Evolutionary conservation across 2,329 filamentous ascomycete species (phyloP).

Genomic region (Phaeosphaeria sp.): DNA sequence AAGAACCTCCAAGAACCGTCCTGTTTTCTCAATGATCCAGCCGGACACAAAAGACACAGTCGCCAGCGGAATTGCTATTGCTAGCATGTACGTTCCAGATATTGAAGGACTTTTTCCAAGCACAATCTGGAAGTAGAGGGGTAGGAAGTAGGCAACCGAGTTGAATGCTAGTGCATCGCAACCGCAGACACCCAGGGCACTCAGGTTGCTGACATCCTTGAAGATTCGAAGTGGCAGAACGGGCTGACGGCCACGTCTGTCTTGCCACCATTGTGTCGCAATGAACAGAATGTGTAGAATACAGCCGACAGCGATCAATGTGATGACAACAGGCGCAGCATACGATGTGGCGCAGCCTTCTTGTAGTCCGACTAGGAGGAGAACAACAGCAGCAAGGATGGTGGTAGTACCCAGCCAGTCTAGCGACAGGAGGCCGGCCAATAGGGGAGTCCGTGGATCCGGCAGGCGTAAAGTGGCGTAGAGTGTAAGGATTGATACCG

Average conservation of each 20-base stretch:
- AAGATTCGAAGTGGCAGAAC: conserved; percentile 76
- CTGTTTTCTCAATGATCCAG: conserved; percentile 53
- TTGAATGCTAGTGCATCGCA: conserved; percentile 66
- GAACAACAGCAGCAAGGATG: conserved; percentile 56
- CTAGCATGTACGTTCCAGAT: conserved; percentile 66
- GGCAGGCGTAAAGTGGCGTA: conserved; percentile 61
- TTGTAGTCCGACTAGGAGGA: conserved; percentile 61
- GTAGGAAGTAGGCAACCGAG: conserved; percentile 72
- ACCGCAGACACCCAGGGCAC: conserved; percentile 59
- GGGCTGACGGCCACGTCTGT: conserved; percentile 65
- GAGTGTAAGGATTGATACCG: conserved; percentile 56
- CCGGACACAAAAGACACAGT: conserved; percentile 55
- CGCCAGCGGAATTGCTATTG: conserved; percentile 59
- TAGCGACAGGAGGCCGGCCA: conserved; percentile 56
- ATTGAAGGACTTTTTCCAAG: conserved; percentile 64
- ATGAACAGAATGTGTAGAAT: conserved; percentile 59
- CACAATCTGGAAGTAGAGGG: conserved; percentile 76
- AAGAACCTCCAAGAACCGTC: conserved; percentile 49
- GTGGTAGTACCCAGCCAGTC: conserved; percentile 61
- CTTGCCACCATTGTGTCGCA: conserved; percentile 67
- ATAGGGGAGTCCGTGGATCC: conserved; percentile 57
- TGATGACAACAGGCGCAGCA: conserved; percentile 58
- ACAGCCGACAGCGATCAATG: conserved; percentile 57
- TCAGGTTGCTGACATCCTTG: conserved; percentile 61
- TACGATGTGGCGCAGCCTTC: conserved; percentile 59